phyloP scores from a whole-genome alignment of 108 stramenopile species.

The Nitzschia sp. region DNA sequence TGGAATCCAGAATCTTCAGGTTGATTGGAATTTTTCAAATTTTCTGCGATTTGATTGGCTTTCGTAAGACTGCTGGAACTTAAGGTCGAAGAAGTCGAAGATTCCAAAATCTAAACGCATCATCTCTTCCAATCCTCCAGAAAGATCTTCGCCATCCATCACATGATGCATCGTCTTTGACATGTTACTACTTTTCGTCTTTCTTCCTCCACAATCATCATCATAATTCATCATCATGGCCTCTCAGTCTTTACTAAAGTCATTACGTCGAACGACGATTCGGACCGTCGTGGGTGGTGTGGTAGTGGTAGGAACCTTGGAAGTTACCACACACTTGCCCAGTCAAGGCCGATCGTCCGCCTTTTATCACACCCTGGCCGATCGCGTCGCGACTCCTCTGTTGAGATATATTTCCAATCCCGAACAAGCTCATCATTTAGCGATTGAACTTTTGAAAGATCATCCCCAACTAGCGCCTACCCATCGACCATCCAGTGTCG shows the following conservation, averaged over 20 bases:
- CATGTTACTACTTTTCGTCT: too few relatives aligned
- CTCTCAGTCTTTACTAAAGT: neutral
- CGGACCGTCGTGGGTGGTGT: conserved; percentile 24
- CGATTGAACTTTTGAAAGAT: conserved; percentile 45
- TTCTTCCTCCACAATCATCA: too few relatives aligned
- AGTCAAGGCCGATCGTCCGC: conserved; percentile 69
- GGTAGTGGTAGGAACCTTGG: conserved; percentile 43
- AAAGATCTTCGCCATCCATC: too few relatives aligned
- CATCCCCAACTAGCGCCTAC: conserved; percentile 49
- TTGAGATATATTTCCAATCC: conserved; percentile 57
- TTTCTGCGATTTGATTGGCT: too few relatives aligned
- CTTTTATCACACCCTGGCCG: conserved; percentile 70
- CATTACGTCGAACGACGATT: conserved; percentile 21
- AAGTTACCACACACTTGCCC: conserved; percentile 77
- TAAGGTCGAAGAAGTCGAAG: too few relatives aligned
- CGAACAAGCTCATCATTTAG: conserved; percentile 59
- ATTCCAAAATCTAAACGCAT: too few relatives aligned
- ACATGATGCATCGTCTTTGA: too few relatives aligned
- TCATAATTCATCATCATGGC: neutral
- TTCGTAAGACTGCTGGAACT: too few relatives aligned
- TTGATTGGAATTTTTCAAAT: too few relatives aligned
- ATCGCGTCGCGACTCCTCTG: conserved; percentile 60
- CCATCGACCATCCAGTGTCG: conserved; percentile 45
- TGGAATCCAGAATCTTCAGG: too few relatives aligned
- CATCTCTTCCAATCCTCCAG: too few relatives aligned